phyloP scores from a whole-genome alignment of 2,329 filamentous ascomycete species.

The Hawksworthiomyces lignivorus region DNA sequence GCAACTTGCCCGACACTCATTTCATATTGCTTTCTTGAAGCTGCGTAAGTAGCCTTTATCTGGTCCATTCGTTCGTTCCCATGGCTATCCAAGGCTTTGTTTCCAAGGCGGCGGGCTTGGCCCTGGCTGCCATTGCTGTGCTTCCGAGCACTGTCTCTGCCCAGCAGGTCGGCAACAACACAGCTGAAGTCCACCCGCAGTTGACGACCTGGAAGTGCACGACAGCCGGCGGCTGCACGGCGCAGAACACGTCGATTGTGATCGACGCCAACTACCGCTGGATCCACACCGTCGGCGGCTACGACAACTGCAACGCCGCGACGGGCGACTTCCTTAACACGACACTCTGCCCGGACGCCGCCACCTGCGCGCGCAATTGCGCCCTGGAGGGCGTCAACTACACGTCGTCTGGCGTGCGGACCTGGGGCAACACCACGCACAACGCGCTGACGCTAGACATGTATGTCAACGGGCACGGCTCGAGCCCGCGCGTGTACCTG shows the following conservation, averaged over 20 bases:
- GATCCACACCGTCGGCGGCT: constrained; percentile 8
- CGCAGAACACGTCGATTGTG: constrained; percentile 41
- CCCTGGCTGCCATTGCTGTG: not conserved
- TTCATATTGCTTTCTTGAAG: too few relatives aligned
- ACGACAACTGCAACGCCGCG: constrained; percentile 1
- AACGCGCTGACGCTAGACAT: constrained; percentile 11
- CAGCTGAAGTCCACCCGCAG: constrained; percentile 36
- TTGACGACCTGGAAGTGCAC: constrained; percentile 45
- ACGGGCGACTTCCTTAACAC: constrained; percentile 5
- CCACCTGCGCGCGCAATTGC: constrained; percentile 13
- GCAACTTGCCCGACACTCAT: too few relatives aligned
- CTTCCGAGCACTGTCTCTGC: not conserved
- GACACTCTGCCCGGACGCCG: constrained; percentile 11
- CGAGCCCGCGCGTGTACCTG: constrained; percentile 45
- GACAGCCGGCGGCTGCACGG: constrained; percentile 37
- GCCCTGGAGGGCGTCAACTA: constrained; percentile 13
- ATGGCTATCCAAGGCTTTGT: too few relatives aligned
- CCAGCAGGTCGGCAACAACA: constrained; percentile 10
- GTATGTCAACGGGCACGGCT: constrained; percentile 9
- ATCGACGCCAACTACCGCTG: constrained; percentile 31
- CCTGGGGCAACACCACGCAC: not conserved
- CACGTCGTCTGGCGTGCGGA: constrained; percentile 6
- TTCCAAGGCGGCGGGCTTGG: not conserved
- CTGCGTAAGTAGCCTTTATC: too few relatives aligned
- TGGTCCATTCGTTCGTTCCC: too few relatives aligned